Conservation (phyloP, 2,329 filamentous ascomycete species). For the Aspergillus ruber region DNA sequence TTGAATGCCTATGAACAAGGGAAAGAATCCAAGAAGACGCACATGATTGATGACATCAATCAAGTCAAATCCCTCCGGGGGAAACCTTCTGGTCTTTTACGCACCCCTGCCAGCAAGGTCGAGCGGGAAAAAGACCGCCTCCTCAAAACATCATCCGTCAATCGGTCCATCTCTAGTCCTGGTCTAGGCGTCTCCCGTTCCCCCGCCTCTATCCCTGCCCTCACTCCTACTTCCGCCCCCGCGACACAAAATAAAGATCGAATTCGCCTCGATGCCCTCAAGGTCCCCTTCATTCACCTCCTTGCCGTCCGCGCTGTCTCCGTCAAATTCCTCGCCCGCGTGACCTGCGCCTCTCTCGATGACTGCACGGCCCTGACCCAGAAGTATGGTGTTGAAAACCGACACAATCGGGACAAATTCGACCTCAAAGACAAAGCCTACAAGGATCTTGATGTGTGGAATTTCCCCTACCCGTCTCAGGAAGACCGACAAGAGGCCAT, state of each 20-base stretch:
- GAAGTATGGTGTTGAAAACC: conserved; percentile 49
- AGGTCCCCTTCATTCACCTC: conserved; percentile 44
- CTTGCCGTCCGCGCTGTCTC: conserved; percentile 49
- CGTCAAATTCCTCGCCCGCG: conserved; percentile 40
- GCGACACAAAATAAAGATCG: conserved; percentile 30
- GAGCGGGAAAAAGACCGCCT: conserved; percentile 38
- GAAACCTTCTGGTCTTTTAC: conserved; percentile 21
- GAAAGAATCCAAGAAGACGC: conserved; percentile 54
- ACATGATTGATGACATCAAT: conserved; percentile 31
- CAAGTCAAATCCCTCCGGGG: conserved; percentile 31
- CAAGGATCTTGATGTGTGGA: conserved; percentile 57
- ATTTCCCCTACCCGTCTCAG: conserved; percentile 51
- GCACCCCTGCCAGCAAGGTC: conserved; percentile 30
- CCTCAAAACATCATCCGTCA: conserved; percentile 27
- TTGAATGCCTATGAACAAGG: conserved; percentile 54
- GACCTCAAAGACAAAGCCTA: conserved; percentile 53
- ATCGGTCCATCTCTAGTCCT: conserved; percentile 38
- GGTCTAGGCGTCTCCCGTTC: conserved; percentile 32
- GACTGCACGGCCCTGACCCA: conserved; percentile 44
- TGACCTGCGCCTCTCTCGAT: conserved; percentile 43
- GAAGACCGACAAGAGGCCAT: conserved; percentile 55
- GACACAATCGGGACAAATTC: conserved; percentile 45
- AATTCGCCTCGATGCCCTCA: conserved; percentile 38
- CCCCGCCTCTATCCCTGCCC: conserved; percentile 27
- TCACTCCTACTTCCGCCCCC: conserved; percentile 40